Conservation (phyloP, 192 early-diverging fungal species). For the Radiomyces spectabilis region DNA sequence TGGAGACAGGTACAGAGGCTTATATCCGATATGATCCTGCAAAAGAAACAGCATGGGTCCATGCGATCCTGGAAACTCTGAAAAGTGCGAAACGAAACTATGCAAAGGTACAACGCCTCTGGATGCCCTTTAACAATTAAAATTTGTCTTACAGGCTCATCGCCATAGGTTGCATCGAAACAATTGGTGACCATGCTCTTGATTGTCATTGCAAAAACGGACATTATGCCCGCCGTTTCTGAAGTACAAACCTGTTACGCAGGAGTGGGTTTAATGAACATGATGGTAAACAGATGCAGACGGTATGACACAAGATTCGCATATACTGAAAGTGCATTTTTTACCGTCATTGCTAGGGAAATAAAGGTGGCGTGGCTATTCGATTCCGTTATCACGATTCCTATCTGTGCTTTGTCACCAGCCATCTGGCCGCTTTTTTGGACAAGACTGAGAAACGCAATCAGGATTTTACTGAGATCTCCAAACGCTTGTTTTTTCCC, state of each 20-base stretch:
- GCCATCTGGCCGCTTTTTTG: conserved; percentile 85
- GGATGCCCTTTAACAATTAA: too few species aligned
- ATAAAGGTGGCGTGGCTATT: conserved; percentile 90
- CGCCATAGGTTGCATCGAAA: conserved; percentile 61
- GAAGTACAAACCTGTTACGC: conserved; percentile 62
- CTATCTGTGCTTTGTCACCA: conserved; percentile 80
- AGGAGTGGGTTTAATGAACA: conserved; percentile 80
- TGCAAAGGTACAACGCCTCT: too few species aligned
- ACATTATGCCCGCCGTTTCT: conserved; percentile 39
- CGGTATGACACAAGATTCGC: background rate
- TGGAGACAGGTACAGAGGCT: conserved; percentile 80
- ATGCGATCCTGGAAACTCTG: conserved; percentile 61
- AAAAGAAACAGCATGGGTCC: conserved; percentile 78
- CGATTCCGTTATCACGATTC: conserved; percentile 72
- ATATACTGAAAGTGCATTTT: background rate
- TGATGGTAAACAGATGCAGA: conserved; percentile 53
- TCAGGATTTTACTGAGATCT: conserved; percentile 83
- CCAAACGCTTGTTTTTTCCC: conserved; percentile 60
- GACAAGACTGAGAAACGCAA: conserved; percentile 75
- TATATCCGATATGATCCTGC: conserved; percentile 73
- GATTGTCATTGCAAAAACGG: conserved; percentile 63
- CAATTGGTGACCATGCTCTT: conserved; percentile 89
- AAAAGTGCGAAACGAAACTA: too few species aligned
- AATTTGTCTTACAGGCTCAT: too few species aligned
- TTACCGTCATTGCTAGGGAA: too few species aligned